Evolutionary conservation across 1,284 basidiomycete genomes (phyloP).

Genomic region (Spongispora temasekensis): DNA sequence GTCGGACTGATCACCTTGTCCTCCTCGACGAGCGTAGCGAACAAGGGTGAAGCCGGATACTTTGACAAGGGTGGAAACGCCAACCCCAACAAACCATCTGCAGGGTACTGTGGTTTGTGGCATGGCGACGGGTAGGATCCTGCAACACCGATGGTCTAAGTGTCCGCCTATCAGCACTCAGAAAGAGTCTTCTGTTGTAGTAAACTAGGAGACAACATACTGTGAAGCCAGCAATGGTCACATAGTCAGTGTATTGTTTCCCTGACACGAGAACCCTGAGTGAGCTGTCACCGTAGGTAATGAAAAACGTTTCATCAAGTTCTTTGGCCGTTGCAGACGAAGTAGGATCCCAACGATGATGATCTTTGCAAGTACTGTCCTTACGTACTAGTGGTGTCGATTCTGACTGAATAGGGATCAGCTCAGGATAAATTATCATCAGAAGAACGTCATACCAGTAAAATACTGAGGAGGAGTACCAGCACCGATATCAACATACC

Average conservation of each 20-base stretch:
- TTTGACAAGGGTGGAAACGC: not conserved
- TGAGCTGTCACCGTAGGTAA: no score
- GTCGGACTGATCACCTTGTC: not conserved
- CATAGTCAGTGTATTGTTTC: not conserved
- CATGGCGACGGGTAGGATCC: not conserved
- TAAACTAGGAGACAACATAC: not conserved
- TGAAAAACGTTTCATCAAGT: no score
- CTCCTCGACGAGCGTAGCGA: not conserved
- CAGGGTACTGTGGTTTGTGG: not conserved
- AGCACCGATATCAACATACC: no score
- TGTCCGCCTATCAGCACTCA: not conserved
- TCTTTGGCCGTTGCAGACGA: no score
- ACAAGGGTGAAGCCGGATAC: not conserved
- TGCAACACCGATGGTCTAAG: not conserved
- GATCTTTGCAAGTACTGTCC: no score
- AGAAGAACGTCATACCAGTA: no score
- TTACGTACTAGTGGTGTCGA: no score
- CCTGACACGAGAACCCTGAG: no score
- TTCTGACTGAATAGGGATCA: no score
- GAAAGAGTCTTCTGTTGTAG: not conserved
- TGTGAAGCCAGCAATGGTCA: not conserved
- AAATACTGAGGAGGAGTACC: no score
- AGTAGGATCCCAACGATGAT: no score
- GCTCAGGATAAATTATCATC: no score
- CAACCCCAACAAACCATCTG: not conserved